These are phyloP conservation scores for Phaffomyces antillensis DNA, from an alignment of 805 yeast species.

Conservation along the genomic window DNA sequence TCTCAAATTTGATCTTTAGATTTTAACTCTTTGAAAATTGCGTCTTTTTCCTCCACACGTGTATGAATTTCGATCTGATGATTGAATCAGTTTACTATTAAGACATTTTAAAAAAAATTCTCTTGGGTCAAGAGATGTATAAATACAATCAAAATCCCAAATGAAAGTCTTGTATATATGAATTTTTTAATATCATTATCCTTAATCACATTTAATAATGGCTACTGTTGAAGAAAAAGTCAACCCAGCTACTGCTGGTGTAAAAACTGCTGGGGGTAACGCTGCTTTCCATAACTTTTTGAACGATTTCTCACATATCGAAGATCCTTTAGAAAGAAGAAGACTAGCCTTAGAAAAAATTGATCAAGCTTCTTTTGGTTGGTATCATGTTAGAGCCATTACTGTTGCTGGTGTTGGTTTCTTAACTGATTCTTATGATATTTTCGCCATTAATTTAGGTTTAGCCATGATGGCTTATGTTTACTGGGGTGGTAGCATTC, in stretches of 20 bases:
- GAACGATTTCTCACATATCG: conserved; percentile 73
- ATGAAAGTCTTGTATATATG: too few species aligned
- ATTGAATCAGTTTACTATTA: too few species aligned
- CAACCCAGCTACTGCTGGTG: conserved; percentile 22
- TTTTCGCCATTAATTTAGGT: conserved; percentile 83
- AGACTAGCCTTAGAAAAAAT: conserved; percentile 78
- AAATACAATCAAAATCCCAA: too few species aligned
- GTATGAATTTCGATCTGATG: too few species aligned
- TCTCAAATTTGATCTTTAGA: too few species aligned
- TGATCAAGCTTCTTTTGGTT: conserved; percentile 71
- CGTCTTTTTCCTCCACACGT: too few species aligned
- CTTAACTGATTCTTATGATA: conserved; percentile 88
- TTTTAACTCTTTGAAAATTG: too few species aligned
- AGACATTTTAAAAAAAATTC: too few species aligned
- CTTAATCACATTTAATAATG: neutral
- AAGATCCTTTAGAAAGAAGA: conserved; percentile 83
- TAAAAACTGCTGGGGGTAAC: conserved; percentile 63
- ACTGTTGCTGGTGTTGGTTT: conserved; percentile 90
- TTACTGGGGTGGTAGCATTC: conserved; percentile 59
- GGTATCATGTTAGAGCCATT: conserved; percentile 80
- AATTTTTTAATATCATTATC: neutral
- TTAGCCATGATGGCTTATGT: conserved; percentile 72
- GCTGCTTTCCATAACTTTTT: conserved; percentile 80
- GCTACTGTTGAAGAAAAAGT: conserved; percentile 12
- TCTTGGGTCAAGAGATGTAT: too few species aligned